phyloP scores from a whole-genome alignment of 441 rosid genomes.

The Flueggea neowawraea region DNA sequence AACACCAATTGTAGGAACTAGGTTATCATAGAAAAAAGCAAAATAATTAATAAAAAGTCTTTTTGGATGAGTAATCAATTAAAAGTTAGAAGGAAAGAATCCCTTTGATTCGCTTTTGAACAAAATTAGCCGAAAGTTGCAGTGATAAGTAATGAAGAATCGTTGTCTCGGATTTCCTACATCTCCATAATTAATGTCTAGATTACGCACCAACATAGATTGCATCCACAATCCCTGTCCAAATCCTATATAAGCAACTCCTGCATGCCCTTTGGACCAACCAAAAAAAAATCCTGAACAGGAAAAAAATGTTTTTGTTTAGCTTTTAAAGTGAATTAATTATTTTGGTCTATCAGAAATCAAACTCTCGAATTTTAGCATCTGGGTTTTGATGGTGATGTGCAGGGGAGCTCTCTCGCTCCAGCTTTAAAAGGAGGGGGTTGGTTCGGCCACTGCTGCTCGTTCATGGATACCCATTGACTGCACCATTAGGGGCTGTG shows the following conservation, averaged over 20 bases:
- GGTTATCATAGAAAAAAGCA: no score
- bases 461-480: slow-evolving; percentile 38
- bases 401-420: slow-evolving; percentile 33
- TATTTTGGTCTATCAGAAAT: no score
- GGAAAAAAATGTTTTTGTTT: not conserved
- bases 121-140: not conserved
- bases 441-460: slow-evolving; percentile 22
- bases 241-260: slow-evolving; percentile 4
- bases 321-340: no score
- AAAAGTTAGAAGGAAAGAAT: no score
- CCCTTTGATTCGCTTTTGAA: not conserved
- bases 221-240: not conserved
- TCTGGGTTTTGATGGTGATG: not conserved
- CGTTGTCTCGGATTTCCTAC: not conserved
- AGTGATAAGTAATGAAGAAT: not conserved
- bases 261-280: no score
- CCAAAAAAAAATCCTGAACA: not conserved
- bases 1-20: no score
- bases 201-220: not conserved
- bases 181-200: not conserved
- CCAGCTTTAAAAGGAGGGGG: slow-evolving; percentile 30
- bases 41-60: no score
- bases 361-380: no score
- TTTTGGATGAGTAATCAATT: no score
- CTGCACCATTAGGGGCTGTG: slow-evolving; percentile 9